phyloP scores from a whole-genome alignment of 305 asterid species.

The Fraxinus sp. region DNA sequence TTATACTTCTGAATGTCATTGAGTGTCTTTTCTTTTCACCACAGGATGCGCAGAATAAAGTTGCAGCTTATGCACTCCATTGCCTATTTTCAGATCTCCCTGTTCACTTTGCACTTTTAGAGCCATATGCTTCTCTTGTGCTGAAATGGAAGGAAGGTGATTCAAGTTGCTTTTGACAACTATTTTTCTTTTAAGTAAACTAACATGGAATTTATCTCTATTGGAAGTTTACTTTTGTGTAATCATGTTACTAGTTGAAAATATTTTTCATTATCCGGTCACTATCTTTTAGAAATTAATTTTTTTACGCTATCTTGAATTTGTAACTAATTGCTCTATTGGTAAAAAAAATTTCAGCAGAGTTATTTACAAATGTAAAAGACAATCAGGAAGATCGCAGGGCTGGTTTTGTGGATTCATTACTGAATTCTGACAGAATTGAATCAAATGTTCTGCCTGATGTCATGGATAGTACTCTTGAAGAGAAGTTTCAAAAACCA shows the following conservation, averaged over 20 bases:
- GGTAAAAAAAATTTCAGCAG: constrained; percentile 41
- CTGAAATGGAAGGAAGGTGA: constrained; percentile 80
- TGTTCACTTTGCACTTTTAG: constrained; percentile 70
- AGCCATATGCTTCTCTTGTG: constrained; percentile 79
- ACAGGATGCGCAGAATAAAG: constrained; percentile 90
- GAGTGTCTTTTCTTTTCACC: constrained; percentile 13
- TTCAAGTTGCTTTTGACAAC: constrained; percentile 17
- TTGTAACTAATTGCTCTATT: background rate
- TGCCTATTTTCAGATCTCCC: constrained; percentile 84
- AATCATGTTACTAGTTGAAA: background rate
- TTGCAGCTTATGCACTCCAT: constrained; percentile 90
- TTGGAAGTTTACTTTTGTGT: background rate
- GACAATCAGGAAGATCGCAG: constrained; percentile 65
- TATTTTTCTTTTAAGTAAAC: constrained; percentile 25
- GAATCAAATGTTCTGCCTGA: constrained; percentile 38
- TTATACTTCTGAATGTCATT: constrained; percentile 15
- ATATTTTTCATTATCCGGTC: background rate
- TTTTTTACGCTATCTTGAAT: background rate
- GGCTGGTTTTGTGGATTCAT: constrained; percentile 75
- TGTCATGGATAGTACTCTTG: constrained; percentile 32
- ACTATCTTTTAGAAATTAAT: background rate
- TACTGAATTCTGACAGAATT: constrained; percentile 45
- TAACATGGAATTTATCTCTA: constrained; percentile 12
- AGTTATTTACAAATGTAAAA: constrained; percentile 40
- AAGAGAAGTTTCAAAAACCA: constrained; percentile 45